Base-by-base conservation (phyloP, 768 basidiomycete species). In the Tubosaeta sp. region DNA sequence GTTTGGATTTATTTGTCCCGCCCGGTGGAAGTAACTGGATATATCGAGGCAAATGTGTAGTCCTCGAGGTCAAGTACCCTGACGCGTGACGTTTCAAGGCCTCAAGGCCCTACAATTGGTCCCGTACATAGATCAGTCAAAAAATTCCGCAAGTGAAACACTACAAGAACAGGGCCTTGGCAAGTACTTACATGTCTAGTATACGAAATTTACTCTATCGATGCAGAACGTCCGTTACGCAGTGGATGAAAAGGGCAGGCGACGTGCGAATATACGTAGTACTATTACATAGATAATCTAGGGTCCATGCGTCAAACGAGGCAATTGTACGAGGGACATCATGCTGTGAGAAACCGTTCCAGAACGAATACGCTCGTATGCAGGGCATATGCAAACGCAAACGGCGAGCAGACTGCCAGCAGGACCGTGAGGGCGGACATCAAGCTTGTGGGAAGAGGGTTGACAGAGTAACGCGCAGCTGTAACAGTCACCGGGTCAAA, bases 91-190 rank as follows among this genome's bases (percentile, higher is more conserved):
- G 31, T 32, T 32, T 32, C 31, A 32, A 32, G 12, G 10, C 14
- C 14, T 32, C 31, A 32, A 32, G 14, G 12, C 18, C n/a, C 18
- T n/a, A 18, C 18, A 21, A 40, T 22, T 35, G 31, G 7, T 5
- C 27, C 32, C 46, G 39, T 49, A 21, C 35, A 34, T 31, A 36
- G 35, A 44, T 21, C 27, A 34, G 31, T 29, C 31, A 34, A 40
- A 42, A 48, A 12, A 25, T 49, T 32, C 54, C 52, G 51, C 6
- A 58, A 49, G n/a, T 42, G 53, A 52, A 44, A 47, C 53, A 44
- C 35, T 61, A 53, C 62, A 61, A 62, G 53, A 64, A 59, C 36
- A 54, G 34, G 9, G 35, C 12, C 19, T n/a, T n/a, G n/a, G n/a
- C 46, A 44, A 44, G 42, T 59, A 48, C 43, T 31, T 45, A 52